Evolutionary conservation across 2,329 filamentous ascomycete genomes (phyloP), one percentile per base, ranked within the genome.

Genomic region (Gaeumannomyces sp.): DNA sequence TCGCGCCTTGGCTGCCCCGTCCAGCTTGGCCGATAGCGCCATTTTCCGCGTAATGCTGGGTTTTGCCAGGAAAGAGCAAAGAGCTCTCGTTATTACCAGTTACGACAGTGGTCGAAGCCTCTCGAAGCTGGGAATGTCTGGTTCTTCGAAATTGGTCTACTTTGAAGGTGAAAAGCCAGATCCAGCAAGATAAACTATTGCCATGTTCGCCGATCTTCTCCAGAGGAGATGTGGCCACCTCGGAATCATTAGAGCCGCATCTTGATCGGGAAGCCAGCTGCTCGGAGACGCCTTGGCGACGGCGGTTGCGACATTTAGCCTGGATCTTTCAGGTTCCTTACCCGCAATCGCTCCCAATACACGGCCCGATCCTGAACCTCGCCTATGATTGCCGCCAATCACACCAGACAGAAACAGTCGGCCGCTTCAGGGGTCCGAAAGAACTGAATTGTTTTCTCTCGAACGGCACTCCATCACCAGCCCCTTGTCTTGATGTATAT

Each of bases 401-500:
- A 53, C 45, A 53, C 45, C 45, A 25, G 8, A 53, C 8, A 11
- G 45, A 4, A 22, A n/a, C 8, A 25, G 22, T 11, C 45, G 19
- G 2, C 45, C 10, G 22, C 22, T n/a, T 11, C 8, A 25, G 22
- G 19, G n/a, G 45, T 25, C 22, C 22, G 4, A 3, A 53, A 10
- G 2, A n/a, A n/a, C 22, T 22, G n/a, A 22, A n/a, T 25, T 53
- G 7, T n/a, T 50, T 22, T 50, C 5, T 53, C 45, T 53, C 22
- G 10, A 6, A 14, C 19, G 45, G 4, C 19, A 62, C 16, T 22
- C 56, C 28, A 67, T 78, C 75, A 91, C 89, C 89, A 92, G 0
- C 89, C 89, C 65, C 85, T 82, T 82, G 87, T 89, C 67, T 89
- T 79, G 22, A 83, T 78, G 90, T 90, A 94, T 28, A 93, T 83